Base-by-base conservation (phyloP, 768 basidiomycete genomes). In the Nidularia pulvinata region DNA sequence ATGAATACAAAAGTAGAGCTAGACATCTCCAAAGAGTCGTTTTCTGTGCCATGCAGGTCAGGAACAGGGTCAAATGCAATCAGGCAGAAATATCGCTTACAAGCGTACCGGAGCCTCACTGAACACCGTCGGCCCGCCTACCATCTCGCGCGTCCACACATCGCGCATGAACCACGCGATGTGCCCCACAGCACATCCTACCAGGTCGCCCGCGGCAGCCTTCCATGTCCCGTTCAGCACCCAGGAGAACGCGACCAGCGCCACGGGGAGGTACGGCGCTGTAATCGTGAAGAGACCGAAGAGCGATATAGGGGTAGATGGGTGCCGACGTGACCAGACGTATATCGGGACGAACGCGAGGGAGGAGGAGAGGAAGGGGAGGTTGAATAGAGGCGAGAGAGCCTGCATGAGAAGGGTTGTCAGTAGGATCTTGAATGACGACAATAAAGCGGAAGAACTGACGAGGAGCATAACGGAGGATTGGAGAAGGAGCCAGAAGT, bases 261-360 rank as follows among this genome's bases (percentile, higher is more conserved):
- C 94, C 33, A 95, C 71, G 2, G 96, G 96, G 5, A 99, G 86
- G 69, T 99, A 98, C 0, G 96, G 93, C 0, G 96, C 96, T 0
- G 93, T 89, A 64, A 99, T 95, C 3, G 93, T 98, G 62, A 98
- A 79, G 30, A 98, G 76, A 7, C 96, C 96, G 61, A 99, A 97
- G 13, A 99, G 83, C 2, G 93, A 95, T 54, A 99, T 94, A n/a
- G 93, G 93, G 3, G 94, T 93, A 4, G 89, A 85, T 3, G 96
- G 95, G 66, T 99, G 96, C 19, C 95, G 81, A 50, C 96, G 78
- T 14, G 95, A 94, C 97, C 97, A 99, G 55, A 98, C 78, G 68
- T 99, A 99, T 39, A 98, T 97, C 3, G 96, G 90, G 2, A 96
- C 92, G 64, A 96, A 97, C 0, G 95, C 94, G 33, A 96, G 82